Percentiles rank a stretch among this genome's conserved stretches.
Evolutionary conservation across 2,329 filamentous ascomycete species (phyloP).

Genomic region (Pyrenophora tritici-repentis): DNA sequence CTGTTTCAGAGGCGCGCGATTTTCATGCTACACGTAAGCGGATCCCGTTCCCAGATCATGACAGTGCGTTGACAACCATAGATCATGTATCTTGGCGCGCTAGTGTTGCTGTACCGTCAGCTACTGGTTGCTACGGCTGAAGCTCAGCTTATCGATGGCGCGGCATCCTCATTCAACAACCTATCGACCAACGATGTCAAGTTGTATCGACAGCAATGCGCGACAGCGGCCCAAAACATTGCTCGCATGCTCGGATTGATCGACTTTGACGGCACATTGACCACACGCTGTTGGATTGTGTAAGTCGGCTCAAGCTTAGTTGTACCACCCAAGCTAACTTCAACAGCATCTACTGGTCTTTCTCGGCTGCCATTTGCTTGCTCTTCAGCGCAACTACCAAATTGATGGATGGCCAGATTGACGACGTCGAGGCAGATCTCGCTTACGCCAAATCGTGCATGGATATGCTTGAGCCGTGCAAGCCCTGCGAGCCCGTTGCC

Average conservation of each 20-base stretch:
- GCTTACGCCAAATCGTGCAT: conserved; percentile 42
- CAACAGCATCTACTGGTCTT: conserved; percentile 45
- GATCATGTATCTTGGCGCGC: conserved; percentile 48
- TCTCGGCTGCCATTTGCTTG: conserved; percentile 42
- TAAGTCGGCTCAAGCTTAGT: background rate
- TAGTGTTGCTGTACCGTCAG: conserved; percentile 45
- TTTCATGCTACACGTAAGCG: conserved; percentile 45
- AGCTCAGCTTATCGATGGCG: conserved; percentile 34
- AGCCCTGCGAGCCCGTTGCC: conserved; percentile 41
- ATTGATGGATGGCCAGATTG: conserved; percentile 38
- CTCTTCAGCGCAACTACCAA: conserved; percentile 43
- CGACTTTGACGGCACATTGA: conserved; percentile 41
- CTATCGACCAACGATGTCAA: conserved; percentile 34
- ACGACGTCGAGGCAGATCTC: conserved; percentile 41
- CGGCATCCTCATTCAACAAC: conserved; percentile 29
- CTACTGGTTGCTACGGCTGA: conserved; percentile 42
- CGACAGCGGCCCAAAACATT: conserved; percentile 43
- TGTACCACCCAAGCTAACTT: background rate
- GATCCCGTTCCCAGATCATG: background rate
- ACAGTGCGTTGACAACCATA: conserved; percentile 9
- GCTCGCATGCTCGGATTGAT: conserved; percentile 43
- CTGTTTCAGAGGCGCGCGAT: conserved; percentile 42
- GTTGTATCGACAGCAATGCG: conserved; percentile 39
- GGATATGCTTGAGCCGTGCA: conserved; percentile 42
- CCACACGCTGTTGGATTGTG: conserved; percentile 46